These are phyloP conservation scores for Aureobasidium subglaciale DNA, from an alignment of 2,329 filamentous ascomycete species.

Conservation along the genomic window DNA sequence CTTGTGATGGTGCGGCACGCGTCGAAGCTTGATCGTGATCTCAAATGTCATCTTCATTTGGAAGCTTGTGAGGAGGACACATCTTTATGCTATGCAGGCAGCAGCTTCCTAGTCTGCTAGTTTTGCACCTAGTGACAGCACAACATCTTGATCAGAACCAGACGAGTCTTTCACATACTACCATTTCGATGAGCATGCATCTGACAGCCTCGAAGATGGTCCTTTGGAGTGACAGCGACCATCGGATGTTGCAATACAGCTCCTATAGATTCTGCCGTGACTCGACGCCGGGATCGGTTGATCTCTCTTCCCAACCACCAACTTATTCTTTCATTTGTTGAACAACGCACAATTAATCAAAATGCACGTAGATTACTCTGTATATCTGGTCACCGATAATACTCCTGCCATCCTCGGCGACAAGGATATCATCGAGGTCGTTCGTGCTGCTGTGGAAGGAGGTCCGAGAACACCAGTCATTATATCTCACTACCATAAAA, in stretches of 20 bases:
- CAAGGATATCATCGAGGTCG: constrained; percentile 63
- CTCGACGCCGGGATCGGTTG: constrained; percentile 9
- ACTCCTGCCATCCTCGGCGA: constrained; percentile 74
- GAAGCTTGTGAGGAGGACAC: background rate
- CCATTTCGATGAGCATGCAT: too few species aligned
- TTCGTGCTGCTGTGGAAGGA: constrained; percentile 67
- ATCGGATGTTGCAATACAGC: background rate
- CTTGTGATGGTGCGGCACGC: background rate
- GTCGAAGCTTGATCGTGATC: background rate
- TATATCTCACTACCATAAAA: background rate
- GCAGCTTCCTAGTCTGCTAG: background rate
- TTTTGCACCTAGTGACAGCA: background rate
- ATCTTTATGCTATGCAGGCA: background rate
- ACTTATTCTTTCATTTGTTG: background rate
- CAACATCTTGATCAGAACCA: background rate
- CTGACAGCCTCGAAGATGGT: too few species aligned
- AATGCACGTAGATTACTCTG: constrained; percentile 59
- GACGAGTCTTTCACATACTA: background rate
- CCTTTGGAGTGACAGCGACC: background rate
- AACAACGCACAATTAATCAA: constrained; percentile 18
- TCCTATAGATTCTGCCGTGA: background rate
- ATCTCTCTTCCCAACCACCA: constrained; percentile 2
- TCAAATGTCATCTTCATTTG: background rate
- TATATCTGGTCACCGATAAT: constrained; percentile 91
- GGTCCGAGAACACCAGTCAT: constrained; percentile 38